phyloP scores from a whole-genome alignment of 2,329 filamentous ascomycete genomes.

The Trichoderma semiorbis region DNA sequence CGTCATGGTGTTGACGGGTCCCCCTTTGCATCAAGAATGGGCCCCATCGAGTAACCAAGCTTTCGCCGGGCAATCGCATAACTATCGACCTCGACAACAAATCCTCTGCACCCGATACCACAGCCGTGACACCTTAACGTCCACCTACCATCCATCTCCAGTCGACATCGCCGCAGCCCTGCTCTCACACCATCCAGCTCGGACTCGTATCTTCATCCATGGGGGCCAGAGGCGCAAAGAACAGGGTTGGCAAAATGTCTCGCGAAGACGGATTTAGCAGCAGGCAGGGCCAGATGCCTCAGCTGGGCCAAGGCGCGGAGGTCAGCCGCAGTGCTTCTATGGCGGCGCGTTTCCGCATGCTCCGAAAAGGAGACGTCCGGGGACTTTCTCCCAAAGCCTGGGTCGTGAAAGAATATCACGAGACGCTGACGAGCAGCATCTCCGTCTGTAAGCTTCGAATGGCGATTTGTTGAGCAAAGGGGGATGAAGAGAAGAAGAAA shows the following conservation, averaged over 20 bases:
- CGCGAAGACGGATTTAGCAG: slow-evolving; percentile 42
- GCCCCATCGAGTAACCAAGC: slow-evolving; percentile 98
- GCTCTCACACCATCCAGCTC: slow-evolving; percentile 27
- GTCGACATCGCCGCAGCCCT: slow-evolving; percentile 17
- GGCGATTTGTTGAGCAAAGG: slow-evolving; percentile 99
- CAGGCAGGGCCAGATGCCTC: slow-evolving; percentile 39
- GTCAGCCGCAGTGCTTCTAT: slow-evolving; percentile 98
- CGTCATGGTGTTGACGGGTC: slow-evolving; percentile 26
- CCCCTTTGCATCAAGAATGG: slow-evolving; percentile 99
- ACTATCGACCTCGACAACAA: slow-evolving; percentile 95
- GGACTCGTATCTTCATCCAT: slow-evolving; percentile 92
- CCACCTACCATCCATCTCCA: slow-evolving; percentile 40
- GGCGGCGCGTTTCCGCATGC: slow-evolving; percentile 97
- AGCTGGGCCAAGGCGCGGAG: slow-evolving; percentile 55
- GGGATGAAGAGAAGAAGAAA: slow-evolving; percentile 50
- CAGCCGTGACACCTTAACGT: slow-evolving; percentile 44
- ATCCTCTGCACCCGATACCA: slow-evolving; percentile 50
- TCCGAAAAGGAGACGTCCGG: slow-evolving; percentile 69
- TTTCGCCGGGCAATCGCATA: slow-evolving; percentile 84
- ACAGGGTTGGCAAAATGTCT: slow-evolving; percentile 29
- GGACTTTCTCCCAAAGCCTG: slow-evolving; percentile 99
- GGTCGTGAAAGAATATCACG: slow-evolving; percentile 25
- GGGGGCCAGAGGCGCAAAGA: slow-evolving; percentile 43
- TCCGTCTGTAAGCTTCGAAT: slow-evolving; percentile 98
- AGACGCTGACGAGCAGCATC: slow-evolving; percentile 38